phyloP scores from a whole-genome alignment of 345 rosid genomes.

The Salix brachista region DNA sequence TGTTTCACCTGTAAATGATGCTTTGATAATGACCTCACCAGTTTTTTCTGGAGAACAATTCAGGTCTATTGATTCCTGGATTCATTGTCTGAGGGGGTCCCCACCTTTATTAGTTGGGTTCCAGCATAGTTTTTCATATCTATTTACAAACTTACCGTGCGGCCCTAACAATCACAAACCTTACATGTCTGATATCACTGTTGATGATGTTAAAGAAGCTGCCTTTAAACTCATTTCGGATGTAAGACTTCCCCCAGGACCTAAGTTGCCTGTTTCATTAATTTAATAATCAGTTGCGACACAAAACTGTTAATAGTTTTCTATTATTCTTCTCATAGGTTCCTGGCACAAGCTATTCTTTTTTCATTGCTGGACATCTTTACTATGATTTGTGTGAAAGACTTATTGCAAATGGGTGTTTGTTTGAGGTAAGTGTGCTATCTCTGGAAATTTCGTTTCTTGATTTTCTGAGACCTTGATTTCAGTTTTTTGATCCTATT shows the following conservation, averaged over 20 bases:
- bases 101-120: conserved; percentile 56
- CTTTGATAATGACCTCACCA: conserved; percentile 41
- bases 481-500: neutral
- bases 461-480: neutral
- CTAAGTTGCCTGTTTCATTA: neutral
- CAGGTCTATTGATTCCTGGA: conserved; percentile 58
- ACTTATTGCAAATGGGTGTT: conserved; percentile 50
- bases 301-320: neutral
- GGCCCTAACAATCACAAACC: conserved; percentile 25
- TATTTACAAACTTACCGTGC: conserved; percentile 25
- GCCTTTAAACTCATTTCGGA: conserved; percentile 56
- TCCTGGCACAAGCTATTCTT: conserved; percentile 43
- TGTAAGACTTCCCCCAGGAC: conserved; percentile 40
- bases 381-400: conserved; percentile 76
- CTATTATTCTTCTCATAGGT: conserved; percentile 40
- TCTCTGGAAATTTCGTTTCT: conserved; percentile 4
- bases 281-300: neutral
- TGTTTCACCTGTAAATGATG: conserved; percentile 62
- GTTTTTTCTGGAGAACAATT: conserved; percentile 47
- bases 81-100: conserved; percentile 56
- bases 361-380: conserved; percentile 70
- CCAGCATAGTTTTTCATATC: conserved; percentile 47
- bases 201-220: conserved; percentile 51
- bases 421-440: conserved; percentile 59
- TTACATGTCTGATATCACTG: conserved; percentile 33